Conservation (phyloP, 495 filamentous ascomycete species). For the Extremus antarcticus region DNA sequence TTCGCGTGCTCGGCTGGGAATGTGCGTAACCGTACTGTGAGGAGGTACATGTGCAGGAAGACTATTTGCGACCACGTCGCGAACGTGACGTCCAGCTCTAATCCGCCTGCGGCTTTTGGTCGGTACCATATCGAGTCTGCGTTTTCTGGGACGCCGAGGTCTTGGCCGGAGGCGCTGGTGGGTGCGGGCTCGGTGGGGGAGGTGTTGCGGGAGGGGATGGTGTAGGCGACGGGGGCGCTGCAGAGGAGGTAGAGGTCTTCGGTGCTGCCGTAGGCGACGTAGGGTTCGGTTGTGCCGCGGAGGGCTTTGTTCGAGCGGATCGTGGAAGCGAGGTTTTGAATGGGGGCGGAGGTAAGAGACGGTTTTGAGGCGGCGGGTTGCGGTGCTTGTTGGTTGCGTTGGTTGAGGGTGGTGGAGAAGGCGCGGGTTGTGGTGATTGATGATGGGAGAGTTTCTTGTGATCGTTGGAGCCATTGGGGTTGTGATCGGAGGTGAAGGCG, state of each 20-base stretch:
- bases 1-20: constrained; percentile 51
- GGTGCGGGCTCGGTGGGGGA: constrained; percentile 36
- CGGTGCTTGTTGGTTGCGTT: neutral
- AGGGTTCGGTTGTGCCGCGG: constrained; percentile 28
- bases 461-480: neutral
- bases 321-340: constrained; percentile 6
- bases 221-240: constrained; percentile 63
- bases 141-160: constrained; percentile 48
- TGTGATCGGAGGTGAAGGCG: neutral
- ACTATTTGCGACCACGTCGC: constrained; percentile 91
- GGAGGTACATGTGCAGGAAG: constrained; percentile 88
- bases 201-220: constrained; percentile 28
- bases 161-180: constrained; percentile 58
- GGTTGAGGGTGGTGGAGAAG: neutral
- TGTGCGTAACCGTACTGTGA: constrained; percentile 74
- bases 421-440: neutral
- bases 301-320: constrained; percentile 9
- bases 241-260: constrained; percentile 71
- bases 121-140: constrained; percentile 74
- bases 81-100: constrained; percentile 71
- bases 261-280: constrained; percentile 66
- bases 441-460: neutral
- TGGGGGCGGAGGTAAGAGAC: neutral
- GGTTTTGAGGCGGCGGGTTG: neutral
- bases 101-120: constrained; percentile 15